Evolutionary conservation across 228 moss, liverwort and hornwort genomes (phyloP), one percentile per base, ranked within the genome.

Genomic region (Sphagnum fallax): DNA sequence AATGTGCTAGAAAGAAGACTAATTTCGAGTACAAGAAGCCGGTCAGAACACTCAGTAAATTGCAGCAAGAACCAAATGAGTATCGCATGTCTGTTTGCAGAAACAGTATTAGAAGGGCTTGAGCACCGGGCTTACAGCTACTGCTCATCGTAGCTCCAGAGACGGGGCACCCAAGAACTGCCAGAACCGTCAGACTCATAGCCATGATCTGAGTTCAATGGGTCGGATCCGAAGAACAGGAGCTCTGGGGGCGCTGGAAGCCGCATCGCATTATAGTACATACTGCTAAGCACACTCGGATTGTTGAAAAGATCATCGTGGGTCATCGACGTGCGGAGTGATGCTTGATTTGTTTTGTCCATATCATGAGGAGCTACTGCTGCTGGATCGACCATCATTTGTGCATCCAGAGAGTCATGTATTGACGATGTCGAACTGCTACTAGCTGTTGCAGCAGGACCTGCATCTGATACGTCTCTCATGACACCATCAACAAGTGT

Each of bases 121-220:
- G 32, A 32, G 32, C 32, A 32, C 32, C 32, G 32, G 32, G 32
- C 32, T 32, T 32, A 32, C 32, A 32, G 32, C 32, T 32, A 1
- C 32, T 32, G 32, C 32, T 32, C 32, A 32, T 32, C 32, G 69
- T 82, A 86, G 51, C 76, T 83, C 86, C 86, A 86, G 67, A 86
- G 86, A 51, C 80, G 86, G n/a, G 86, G 86, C 71, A 82, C 86
- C 86, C 82, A 83, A 51, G 76, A 65, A 6, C 82, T 80, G 48
- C 83, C 86, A 69, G 82, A 82, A 60, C 86, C 86, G 63, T 86
- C 86, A 0, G 86, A 79, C 65, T 86, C 86, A 50, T 48, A 59
- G 59, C 75, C 67, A n/a, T 78, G 73, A 32, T 32, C 32, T 32
- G 32, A 32, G 32, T 32, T 32, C 32, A 32, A 32, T 32, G 32